Evolutionary conservation across 306 rosid genomes (phyloP).

Genomic region (Alnus rubra): DNA sequence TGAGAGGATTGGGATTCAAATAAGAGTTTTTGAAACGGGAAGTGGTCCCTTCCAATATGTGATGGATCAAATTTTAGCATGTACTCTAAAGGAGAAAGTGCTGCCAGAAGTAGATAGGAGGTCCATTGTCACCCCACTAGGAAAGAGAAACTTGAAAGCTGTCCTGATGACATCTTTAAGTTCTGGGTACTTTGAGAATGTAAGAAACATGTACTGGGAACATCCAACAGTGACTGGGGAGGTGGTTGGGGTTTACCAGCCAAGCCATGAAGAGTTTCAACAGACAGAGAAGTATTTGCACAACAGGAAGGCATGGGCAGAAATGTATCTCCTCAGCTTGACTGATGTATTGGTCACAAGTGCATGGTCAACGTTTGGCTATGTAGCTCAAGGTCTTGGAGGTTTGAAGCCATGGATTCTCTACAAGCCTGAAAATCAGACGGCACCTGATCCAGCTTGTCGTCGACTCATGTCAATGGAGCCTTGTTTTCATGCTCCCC

Average conservation of each 20-base stretch:
- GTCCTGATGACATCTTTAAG: conserved; percentile 65
- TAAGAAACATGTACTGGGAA: conserved; percentile 72
- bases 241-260: conserved; percentile 58
- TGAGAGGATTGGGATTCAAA: conserved; percentile 71
- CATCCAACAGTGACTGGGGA: conserved; percentile 63
- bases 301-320: conserved; percentile 70
- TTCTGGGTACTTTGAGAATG: conserved; percentile 61
- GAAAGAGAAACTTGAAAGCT: conserved; percentile 45
- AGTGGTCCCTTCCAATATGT: conserved; percentile 68
- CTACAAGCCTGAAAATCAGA: conserved; percentile 61
- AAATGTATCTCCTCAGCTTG: conserved; percentile 69
- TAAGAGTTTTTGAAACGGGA: conserved; percentile 59
- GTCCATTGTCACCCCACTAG: conserved; percentile 19
- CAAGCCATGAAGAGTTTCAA: conserved; percentile 74
- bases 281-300: conserved; percentile 66
- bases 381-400: conserved; percentile 75
- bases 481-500: conserved; percentile 83
- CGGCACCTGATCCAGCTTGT: conserved; percentile 62
- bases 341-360: conserved; percentile 63
- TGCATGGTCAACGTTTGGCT: conserved; percentile 81
- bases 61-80: conserved; percentile 65
- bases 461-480: conserved; percentile 71
- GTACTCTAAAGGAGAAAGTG: conserved; percentile 50
- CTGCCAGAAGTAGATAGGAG: conserved; percentile 49
- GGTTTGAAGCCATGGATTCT: conserved; percentile 78